Evolutionary conservation across 2,329 filamentous ascomycete species (phyloP).

Genomic region (Paracorniculantispora psalliotae): DNA sequence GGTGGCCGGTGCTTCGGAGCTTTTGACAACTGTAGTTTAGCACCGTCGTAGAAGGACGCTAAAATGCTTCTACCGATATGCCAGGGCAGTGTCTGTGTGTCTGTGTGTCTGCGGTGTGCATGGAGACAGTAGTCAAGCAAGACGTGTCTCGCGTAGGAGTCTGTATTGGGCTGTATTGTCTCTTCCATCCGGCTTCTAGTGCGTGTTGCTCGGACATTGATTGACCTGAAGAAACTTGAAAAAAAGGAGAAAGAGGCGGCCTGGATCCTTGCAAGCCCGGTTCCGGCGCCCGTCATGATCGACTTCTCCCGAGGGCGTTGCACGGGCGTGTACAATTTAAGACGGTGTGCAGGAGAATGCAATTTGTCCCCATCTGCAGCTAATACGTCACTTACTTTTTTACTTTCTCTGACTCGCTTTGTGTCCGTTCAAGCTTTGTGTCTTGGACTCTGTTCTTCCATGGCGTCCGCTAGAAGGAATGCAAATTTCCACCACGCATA

Average conservation of each 20-base stretch:
- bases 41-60: neutral
- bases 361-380: neutral
- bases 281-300: neutral
- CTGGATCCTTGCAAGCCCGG: neutral
- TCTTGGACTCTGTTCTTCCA: too few relatives aligned
- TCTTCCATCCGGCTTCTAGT: conserved; percentile 3
- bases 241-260: neutral
- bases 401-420: neutral
- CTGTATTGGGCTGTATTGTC: neutral
- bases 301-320: too few relatives aligned
- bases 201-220: neutral
- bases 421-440: too few relatives aligned
- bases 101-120: too few relatives aligned
- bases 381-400: neutral
- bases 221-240: neutral
- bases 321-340: too few relatives aligned
- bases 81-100: neutral
- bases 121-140: neutral
- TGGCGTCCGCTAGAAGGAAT: neutral
- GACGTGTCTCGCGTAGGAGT: neutral
- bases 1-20: neutral
- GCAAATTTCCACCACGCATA: neutral
- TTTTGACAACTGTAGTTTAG: neutral
- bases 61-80: neutral
- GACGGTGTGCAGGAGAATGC: neutral